phyloP scores from a whole-genome alignment of 441 rosid species.

The Flueggea neowawraea region DNA sequence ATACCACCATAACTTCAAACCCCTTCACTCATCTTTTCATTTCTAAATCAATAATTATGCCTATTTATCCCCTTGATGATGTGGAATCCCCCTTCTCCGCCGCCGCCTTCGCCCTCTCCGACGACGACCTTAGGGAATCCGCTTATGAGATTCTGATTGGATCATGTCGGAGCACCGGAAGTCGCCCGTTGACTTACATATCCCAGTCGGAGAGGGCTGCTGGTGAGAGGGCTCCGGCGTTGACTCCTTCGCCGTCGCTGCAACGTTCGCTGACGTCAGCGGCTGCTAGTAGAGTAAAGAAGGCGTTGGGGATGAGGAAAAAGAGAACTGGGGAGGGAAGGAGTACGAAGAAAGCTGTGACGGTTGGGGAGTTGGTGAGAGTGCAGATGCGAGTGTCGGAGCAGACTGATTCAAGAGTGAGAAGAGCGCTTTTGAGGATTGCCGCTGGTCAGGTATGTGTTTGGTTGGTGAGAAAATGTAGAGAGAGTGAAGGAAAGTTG shows the following conservation, averaged over 20 bases:
- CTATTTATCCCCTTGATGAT: constrained; percentile 33
- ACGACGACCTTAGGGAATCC: constrained; percentile 73
- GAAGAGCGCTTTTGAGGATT: constrained; percentile 86
- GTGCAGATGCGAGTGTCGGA: constrained; percentile 85
- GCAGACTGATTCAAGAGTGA: constrained; percentile 79
- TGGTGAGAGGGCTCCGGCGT: constrained; percentile 15
- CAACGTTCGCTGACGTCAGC: constrained; percentile 87
- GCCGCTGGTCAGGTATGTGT: constrained; percentile 80
- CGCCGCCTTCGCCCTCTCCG: constrained; percentile 56
- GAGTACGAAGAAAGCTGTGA: constrained; percentile 50
- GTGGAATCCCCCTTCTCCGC: constrained; percentile 68
- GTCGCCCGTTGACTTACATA: constrained; percentile 57
- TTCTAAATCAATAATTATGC: constrained; percentile 7
- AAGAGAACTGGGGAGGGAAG: constrained; percentile 22
- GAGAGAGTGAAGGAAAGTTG: not conserved
- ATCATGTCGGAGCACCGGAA: constrained; percentile 76
- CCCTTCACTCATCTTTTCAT: too few species aligned
- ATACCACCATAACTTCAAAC: too few species aligned
- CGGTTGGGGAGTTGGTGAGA: constrained; percentile 94
- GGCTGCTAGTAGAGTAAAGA: constrained; percentile 97
- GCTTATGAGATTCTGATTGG: constrained; percentile 92
- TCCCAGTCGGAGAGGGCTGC: constrained; percentile 43
- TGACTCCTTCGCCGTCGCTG: constrained; percentile 38
- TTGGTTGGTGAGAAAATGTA: constrained; percentile 8
- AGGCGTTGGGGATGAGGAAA: constrained; percentile 72